Percentiles rank a stretch among this genome's conserved stretches.
phyloP scores from a whole-genome alignment of 2,329 filamentous ascomycete genomes.

The Tolypocladium cylindrosporum region DNA sequence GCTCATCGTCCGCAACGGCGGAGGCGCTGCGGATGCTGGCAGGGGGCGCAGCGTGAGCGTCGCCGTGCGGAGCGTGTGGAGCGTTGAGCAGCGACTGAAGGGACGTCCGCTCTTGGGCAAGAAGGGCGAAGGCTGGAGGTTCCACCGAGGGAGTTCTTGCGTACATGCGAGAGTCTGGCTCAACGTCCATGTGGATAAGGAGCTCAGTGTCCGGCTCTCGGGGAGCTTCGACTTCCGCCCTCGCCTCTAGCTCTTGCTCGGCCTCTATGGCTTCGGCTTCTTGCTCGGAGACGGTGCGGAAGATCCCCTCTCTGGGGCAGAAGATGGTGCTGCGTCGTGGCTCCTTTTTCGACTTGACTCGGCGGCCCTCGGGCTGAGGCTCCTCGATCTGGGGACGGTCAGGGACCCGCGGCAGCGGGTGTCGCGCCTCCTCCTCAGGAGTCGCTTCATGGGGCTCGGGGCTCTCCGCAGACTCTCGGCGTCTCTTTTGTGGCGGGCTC shows the following conservation, averaged over 20 bases:
- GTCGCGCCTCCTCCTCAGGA: slow-evolving; percentile 24
- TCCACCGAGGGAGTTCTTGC: slow-evolving; percentile 53
- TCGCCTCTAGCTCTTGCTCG: slow-evolving; percentile 13
- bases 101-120: slow-evolving; percentile 44
- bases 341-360: slow-evolving; percentile 23
- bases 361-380: slow-evolving; percentile 5
- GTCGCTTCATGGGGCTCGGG: not conserved
- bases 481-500: slow-evolving; percentile 9
- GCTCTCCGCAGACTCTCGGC: slow-evolving; percentile 7
- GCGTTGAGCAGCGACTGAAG: slow-evolving; percentile 52
- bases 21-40: slow-evolving; percentile 32
- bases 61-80: slow-evolving; percentile 38
- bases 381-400: slow-evolving; percentile 12
- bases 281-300: slow-evolving; percentile 48
- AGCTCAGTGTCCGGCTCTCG: slow-evolving; percentile 9
- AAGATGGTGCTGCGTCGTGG: slow-evolving; percentile 45
- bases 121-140: slow-evolving; percentile 47
- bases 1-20: slow-evolving; percentile 17
- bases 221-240: slow-evolving; percentile 7
- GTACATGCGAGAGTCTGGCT: slow-evolving; percentile 29
- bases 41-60: slow-evolving; percentile 21
- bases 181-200: slow-evolving; percentile 15
- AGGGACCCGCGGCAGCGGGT: slow-evolving; percentile 7
- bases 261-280: slow-evolving; percentile 35
- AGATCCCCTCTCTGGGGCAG: slow-evolving; percentile 52